These are phyloP conservation scores for Puccinia brachypodii DNA, from an alignment of 1,284 basidiomycete species.

Conservation along the genomic window DNA sequence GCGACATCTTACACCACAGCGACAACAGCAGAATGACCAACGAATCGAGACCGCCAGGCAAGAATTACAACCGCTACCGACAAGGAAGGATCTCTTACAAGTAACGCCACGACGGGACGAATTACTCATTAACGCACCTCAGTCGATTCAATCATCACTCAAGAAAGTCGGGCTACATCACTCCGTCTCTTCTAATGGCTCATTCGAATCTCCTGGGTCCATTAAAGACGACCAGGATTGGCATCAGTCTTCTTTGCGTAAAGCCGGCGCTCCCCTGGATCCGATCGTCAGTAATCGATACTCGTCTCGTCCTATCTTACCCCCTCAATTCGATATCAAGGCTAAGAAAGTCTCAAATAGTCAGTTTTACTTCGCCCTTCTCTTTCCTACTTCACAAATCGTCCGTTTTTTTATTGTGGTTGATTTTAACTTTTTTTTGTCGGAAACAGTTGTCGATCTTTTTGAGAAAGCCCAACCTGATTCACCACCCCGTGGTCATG, in stretches of 20 bases:
- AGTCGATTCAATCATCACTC: not conserved
- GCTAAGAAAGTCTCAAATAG: constrained; percentile 26
- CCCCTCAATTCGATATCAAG: constrained; percentile 19
- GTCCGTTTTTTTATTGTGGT: not conserved
- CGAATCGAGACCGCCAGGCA: not conserved
- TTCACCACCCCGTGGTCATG: not conserved
- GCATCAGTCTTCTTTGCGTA: not conserved
- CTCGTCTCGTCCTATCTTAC: not conserved
- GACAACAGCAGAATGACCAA: not conserved
- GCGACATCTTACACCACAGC: not conserved
- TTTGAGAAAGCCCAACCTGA: constrained; percentile 1
- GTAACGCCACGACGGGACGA: not conserved
- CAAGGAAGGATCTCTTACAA: not conserved
- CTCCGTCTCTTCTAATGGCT: not conserved
- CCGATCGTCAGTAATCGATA: not conserved
- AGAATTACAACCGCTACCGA: not conserved
- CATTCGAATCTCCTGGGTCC: not conserved
- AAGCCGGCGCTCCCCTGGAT: not conserved
- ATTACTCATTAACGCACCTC: not conserved
- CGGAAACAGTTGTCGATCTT: constrained; percentile 10
- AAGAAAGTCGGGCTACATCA: not conserved
- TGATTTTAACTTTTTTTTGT: not conserved
- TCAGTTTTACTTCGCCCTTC: not conserved
- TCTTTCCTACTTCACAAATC: not conserved
- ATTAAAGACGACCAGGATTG: not conserved